phyloP scores from a whole-genome alignment of 768 basidiomycete genomes.

The Hygrophoropsis aurantiaca region DNA sequence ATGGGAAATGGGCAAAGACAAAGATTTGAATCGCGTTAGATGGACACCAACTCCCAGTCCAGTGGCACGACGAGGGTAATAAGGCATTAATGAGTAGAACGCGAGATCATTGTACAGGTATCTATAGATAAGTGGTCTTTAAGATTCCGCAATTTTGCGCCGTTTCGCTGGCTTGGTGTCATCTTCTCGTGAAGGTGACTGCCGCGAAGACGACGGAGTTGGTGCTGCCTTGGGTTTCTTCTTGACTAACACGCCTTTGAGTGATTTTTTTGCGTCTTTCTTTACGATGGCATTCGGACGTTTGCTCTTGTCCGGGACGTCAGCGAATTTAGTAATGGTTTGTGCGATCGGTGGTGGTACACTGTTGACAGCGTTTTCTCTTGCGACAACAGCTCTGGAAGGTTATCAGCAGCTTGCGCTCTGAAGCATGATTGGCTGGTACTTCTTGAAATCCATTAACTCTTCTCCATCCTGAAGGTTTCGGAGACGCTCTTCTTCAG shows the following conservation, averaged over 20 bases:
- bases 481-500: conserved; percentile 73
- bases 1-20: conserved; percentile 61
- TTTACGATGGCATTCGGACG: conserved; percentile 37
- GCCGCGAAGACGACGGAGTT: conserved; percentile 16
- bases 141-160: conserved; percentile 47
- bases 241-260: conserved; percentile 83
- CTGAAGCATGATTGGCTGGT: conserved; percentile 3
- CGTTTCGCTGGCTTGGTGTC: conserved; percentile 51
- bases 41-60: conserved; percentile 78
- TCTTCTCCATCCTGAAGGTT: conserved; percentile 78
- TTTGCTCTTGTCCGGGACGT: conserved; percentile 22
- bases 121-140: conserved; percentile 13
- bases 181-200: conserved; percentile 16
- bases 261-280: conserved; percentile 63
- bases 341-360: conserved; percentile 30
- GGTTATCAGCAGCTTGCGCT: conserved; percentile 10
- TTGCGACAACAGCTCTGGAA: conserved; percentile 68
- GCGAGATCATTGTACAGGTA: conserved; percentile 5
- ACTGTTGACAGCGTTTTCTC: conserved; percentile 51
- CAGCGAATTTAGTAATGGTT: conserved; percentile 30
- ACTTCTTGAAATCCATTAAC: conserved; percentile 79
- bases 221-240: conserved; percentile 56
- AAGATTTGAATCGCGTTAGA: conserved; percentile 62
- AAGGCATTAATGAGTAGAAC: conserved; percentile 7
- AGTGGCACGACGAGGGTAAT: conserved; percentile 34